Evolutionary conservation across 192 early-diverging fungal genomes (phyloP), one percentile per base, ranked within the genome.

Genomic region (Podila horticola): DNA sequence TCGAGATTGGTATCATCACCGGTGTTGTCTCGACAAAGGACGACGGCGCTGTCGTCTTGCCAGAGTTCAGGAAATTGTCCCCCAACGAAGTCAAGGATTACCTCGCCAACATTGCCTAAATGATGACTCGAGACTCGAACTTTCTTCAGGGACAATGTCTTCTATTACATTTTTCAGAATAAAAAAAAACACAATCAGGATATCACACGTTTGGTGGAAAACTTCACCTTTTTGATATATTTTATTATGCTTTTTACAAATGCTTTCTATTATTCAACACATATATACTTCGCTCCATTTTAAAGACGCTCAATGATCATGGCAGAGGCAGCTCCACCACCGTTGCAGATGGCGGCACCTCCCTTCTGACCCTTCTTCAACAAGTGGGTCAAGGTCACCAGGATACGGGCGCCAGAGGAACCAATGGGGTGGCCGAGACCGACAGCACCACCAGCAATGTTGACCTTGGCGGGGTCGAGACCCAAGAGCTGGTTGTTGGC

Each of bases 11-110:
- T 29, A 91, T 99, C 64, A 92, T 93, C 62, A 82, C 87, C 34
- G 88, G 85, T 20, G 83, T 83, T 67, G 88, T 91, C 41, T 88
- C 90, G 51, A 88, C 87, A 67, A 86, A 85, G 59, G 79, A 90
- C 29, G 77, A 81, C 52, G 77, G 77, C 22, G 50, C 71, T 26
- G 71, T 81, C 11, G 49, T 73, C 34, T 85, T 86, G 63, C 91
- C 91, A 52, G 79, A 86, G 36, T 99, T 99, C 88, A 93, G 92
- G 87, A 93, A 93, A 75, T 85, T 99, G 69, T 79, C 85, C 5
- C 86, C 92, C 41, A 82, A 83, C 48, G 97, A 99, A 84, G 93
- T 99, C 83, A 95, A 94, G 85, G 98, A 99, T 84, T 99, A 99
- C 85, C 90, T 99, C 51, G 95, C 97, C 55, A 99, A 99, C 85